Percentiles rank a stretch among this genome's conserved stretches.
Conservation (phyloP, 148 eudicot species). For the Fagopyrum homotropicum region DNA sequence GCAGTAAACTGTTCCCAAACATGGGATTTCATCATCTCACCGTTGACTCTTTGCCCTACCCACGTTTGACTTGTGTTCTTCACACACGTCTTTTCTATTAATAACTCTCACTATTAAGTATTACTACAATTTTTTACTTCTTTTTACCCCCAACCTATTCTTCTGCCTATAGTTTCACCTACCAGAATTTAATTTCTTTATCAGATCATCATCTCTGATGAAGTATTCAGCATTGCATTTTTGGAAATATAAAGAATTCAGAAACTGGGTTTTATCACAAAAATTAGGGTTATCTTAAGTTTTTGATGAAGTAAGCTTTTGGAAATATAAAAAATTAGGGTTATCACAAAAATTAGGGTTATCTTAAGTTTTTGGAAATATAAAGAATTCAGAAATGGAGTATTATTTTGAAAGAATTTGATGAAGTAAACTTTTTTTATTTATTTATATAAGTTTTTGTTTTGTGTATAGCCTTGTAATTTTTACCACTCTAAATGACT, state of each 20-base stretch:
- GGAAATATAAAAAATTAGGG: too few relatives aligned
- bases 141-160: background rate
- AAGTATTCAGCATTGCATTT: background rate
- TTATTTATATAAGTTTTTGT: too few relatives aligned
- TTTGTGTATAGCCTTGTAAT: too few relatives aligned
- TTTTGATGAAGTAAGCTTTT: too few relatives aligned
- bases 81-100: slow-evolving; percentile 7
- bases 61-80: slow-evolving; percentile 7
- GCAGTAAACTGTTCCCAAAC: slow-evolving; percentile 1
- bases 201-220: background rate
- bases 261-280: too few relatives aligned
- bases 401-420: too few relatives aligned
- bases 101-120: background rate
- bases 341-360: background rate
- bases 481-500: too few relatives aligned
- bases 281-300: background rate
- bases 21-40: slow-evolving; percentile 4
- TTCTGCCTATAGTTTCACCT: background rate
- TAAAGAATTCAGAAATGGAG: too few relatives aligned
- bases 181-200: background rate
- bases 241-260: background rate
- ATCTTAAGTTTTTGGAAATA: too few relatives aligned
- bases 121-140: background rate
- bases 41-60: slow-evolving; percentile 6
- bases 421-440: too few relatives aligned